Conservation (phyloP, 2,329 filamentous ascomycete genomes). For the Aspergillus transmontanensis region DNA sequence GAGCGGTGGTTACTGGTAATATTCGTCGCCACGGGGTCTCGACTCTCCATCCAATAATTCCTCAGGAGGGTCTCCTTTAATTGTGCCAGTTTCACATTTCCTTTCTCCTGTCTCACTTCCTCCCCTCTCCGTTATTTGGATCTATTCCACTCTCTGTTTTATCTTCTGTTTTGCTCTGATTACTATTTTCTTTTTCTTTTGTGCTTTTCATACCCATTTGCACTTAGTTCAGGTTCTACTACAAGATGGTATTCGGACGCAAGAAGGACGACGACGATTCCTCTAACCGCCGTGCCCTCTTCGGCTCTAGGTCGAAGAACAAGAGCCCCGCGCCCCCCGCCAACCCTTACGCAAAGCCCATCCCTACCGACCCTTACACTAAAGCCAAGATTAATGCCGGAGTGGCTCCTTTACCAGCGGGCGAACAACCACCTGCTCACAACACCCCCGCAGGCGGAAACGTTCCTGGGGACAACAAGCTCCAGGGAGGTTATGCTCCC, state of each 20-base stretch:
- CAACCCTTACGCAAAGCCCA: slow-evolving; percentile 61
- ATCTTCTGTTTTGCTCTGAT: background rate
- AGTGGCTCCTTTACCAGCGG: slow-evolving; percentile 38
- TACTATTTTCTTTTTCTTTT: background rate
- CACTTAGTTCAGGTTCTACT: background rate
- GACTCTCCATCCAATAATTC: slow-evolving; percentile 21
- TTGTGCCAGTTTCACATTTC: slow-evolving; percentile 15
- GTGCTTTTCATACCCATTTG: background rate
- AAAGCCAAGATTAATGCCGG: slow-evolving; percentile 49
- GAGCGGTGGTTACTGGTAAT: slow-evolving; percentile 17
- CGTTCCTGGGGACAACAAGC: slow-evolving; percentile 37
- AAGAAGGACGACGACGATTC: slow-evolving; percentile 59
- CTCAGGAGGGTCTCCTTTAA: slow-evolving; percentile 31
- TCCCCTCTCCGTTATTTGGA: slow-evolving; percentile 5
- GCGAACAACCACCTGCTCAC: slow-evolving; percentile 32
- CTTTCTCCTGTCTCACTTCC: slow-evolving; percentile 10
- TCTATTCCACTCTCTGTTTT: background rate
- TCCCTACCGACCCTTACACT: slow-evolving; percentile 58
- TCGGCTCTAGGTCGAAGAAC: slow-evolving; percentile 58
- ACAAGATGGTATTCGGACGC: slow-evolving; percentile 40
- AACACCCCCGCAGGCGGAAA: slow-evolving; percentile 29
- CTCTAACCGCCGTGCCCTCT: slow-evolving; percentile 59
- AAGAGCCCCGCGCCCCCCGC: slow-evolving; percentile 54
- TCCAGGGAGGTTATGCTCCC: slow-evolving; percentile 40
- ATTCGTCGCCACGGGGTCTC: slow-evolving; percentile 14